These are phyloP conservation scores for Colletotrichum liriopes DNA, from an alignment of 2,329 filamentous ascomycete species.

Conservation along the genomic window DNA sequence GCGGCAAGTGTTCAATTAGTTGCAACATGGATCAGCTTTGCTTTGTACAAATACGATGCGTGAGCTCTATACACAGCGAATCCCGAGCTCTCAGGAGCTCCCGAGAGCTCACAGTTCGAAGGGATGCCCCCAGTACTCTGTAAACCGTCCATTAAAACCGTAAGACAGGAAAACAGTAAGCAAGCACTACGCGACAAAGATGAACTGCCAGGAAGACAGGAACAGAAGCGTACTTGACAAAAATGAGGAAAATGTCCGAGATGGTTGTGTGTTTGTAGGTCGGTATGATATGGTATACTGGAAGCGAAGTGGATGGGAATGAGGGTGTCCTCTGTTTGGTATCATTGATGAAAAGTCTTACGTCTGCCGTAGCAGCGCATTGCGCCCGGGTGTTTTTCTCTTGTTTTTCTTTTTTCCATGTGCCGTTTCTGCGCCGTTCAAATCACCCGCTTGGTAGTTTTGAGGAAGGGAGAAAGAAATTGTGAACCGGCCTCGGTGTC, in stretches of 20 bases:
- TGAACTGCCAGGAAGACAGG: conserved; percentile 23
- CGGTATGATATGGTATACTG: conserved; percentile 38
- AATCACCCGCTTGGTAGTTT: conserved; percentile 34
- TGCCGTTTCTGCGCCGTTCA: conserved; percentile 40
- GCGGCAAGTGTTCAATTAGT: conserved; percentile 15
- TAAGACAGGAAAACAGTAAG: conserved; percentile 22
- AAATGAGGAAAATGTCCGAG: conserved; percentile 24
- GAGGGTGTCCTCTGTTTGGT: conserved; percentile 39
- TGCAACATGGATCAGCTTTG: conserved; percentile 24
- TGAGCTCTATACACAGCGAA: conserved; percentile 38
- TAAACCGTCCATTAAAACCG: conserved; percentile 30
- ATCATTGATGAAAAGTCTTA: conserved; percentile 36
- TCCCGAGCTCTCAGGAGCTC: neutral
- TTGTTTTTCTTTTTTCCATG: conserved; percentile 37
- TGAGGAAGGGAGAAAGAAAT: conserved; percentile 7
- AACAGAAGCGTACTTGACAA: conserved; percentile 18
- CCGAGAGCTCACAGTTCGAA: neutral
- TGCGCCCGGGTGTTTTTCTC: conserved; percentile 29
- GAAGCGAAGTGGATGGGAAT: conserved; percentile 33
- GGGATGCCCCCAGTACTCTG: conserved; percentile 20
- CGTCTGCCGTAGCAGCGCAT: conserved; percentile 25
- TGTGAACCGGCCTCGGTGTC: conserved; percentile 11
- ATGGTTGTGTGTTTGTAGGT: conserved; percentile 20
- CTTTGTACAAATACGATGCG: conserved; percentile 30
- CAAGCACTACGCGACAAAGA: conserved; percentile 6